phyloP scores from a whole-genome alignment of 495 filamentous ascomycete genomes.

The Aspergillus taichungensis region DNA sequence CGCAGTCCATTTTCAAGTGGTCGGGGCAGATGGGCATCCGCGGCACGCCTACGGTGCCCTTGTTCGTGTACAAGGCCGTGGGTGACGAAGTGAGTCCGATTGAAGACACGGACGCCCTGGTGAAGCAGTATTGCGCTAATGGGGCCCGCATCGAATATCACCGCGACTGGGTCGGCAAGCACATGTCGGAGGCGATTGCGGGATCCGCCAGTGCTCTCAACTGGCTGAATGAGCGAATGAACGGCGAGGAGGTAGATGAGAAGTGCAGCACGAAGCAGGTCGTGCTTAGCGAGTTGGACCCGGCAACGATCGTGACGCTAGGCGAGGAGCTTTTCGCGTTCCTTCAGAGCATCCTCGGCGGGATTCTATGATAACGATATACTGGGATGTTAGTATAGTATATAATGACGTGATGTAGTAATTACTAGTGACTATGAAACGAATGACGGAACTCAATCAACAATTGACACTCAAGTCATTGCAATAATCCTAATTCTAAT shows the following conservation, averaged over 20 bases:
- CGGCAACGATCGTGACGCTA: slow-evolving; percentile 1
- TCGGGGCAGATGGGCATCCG: slow-evolving; percentile 14
- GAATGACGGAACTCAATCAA: no score
- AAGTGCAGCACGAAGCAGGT: slow-evolving; percentile 9
- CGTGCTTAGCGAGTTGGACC: slow-evolving; percentile 3
- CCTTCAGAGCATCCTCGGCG: slow-evolving; percentile 5
- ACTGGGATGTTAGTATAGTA: no score
- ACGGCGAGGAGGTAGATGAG: background rate
- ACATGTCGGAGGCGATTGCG: no score
- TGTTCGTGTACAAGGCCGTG: slow-evolving; percentile 45
- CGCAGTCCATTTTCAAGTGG: slow-evolving; percentile 6
- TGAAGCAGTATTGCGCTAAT: slow-evolving; percentile 26
- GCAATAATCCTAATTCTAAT: no score
- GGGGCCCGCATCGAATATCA: no score
- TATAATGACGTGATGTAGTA: no score
- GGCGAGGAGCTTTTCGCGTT: slow-evolving; percentile 9
- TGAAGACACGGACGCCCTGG: slow-evolving; percentile 33
- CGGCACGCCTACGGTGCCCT: slow-evolving; percentile 30
- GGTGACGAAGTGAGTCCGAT: slow-evolving; percentile 35
- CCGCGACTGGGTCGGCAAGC: no score
- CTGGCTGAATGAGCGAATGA: no score
- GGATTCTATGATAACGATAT: background rate
- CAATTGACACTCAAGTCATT: no score
- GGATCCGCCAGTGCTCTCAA: no score
- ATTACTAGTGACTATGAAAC: no score